Evolutionary conservation across 352 stramenopile genomes (phyloP).

Genomic region (Phytophthora capsici): DNA sequence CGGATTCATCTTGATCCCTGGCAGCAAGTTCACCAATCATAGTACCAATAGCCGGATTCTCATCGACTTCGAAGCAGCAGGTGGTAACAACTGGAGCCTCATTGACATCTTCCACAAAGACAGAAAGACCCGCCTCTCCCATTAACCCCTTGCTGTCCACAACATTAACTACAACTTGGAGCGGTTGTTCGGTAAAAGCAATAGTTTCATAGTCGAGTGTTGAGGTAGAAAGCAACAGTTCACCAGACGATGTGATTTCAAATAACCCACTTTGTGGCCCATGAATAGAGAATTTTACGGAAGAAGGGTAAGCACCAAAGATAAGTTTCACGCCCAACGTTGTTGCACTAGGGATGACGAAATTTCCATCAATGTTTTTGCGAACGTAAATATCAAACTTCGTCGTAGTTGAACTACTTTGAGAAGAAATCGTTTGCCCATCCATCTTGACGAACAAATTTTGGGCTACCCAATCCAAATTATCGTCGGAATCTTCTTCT

Average conservation of each 20-base stretch:
- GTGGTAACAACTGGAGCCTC: constrained; percentile 44
- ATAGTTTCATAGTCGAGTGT: constrained; percentile 54
- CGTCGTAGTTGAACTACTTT: constrained; percentile 39
- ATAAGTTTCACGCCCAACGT: constrained; percentile 17
- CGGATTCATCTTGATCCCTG: constrained; percentile 44
- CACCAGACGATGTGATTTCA: constrained; percentile 28
- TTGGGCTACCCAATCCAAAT: constrained; percentile 18
- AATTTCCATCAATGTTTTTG: constrained; percentile 4
- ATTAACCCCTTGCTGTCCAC: constrained; percentile 47
- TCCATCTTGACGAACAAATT: constrained; percentile 16
- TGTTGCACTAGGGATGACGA: constrained; percentile 13
- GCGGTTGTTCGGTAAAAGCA: constrained; percentile 15
- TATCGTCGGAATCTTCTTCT: constrained; percentile 14
- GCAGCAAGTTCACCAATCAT: constrained; percentile 47
- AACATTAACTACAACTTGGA: constrained; percentile 38
- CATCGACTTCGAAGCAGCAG: constrained; percentile 44
- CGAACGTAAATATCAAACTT: constrained; percentile 33
- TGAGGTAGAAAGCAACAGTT: constrained; percentile 27
- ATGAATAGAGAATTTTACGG: constrained; percentile 34
- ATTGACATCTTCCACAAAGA: constrained; percentile 65
- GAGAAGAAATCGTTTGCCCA: constrained; percentile 19
- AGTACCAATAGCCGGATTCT: constrained; percentile 51
- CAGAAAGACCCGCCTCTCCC: constrained; percentile 38
- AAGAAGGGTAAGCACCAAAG: constrained; percentile 35
- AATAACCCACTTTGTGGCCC: constrained; percentile 28